phyloP scores from a whole-genome alignment of 2,329 filamentous ascomycete genomes.

The Amylocarpus encephaloides region DNA sequence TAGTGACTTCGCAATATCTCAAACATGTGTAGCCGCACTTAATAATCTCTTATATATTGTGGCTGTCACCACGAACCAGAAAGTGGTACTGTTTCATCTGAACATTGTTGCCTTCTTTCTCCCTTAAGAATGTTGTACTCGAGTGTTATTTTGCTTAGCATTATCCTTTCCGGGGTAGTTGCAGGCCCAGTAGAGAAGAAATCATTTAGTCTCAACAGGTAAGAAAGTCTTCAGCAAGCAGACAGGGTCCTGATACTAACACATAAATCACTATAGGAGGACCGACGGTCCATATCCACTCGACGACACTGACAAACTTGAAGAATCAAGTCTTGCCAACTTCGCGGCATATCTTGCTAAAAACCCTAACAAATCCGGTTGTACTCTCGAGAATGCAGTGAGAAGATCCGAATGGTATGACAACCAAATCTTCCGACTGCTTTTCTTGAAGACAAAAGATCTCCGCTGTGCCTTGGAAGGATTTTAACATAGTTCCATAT shows the following conservation, averaged over 20 bases:
- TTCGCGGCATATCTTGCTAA: constrained; percentile 6
- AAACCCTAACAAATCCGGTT: constrained; percentile 2
- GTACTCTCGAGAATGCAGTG: constrained; percentile 25
- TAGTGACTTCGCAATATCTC: too few species aligned
- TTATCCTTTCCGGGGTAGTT: background rate
- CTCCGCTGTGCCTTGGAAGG: background rate
- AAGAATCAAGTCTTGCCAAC: constrained; percentile 5
- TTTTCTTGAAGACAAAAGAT: background rate
- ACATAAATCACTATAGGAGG: background rate
- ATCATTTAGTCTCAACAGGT: background rate
- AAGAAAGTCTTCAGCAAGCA: background rate
- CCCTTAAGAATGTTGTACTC: too few species aligned
- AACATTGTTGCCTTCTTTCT: too few species aligned
- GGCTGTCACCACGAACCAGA: too few species aligned
- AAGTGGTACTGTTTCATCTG: too few species aligned
- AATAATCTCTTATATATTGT: too few species aligned
- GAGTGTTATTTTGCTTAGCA: too few species aligned
- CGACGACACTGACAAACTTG: constrained; percentile 7
- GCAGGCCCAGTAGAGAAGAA: background rate
- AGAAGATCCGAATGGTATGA: constrained; percentile 38
- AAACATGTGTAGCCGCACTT: too few species aligned
- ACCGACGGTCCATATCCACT: constrained; percentile 8
- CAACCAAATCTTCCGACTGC: too few species aligned
- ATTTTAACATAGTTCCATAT: background rate
- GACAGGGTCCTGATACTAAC: background rate